Base-by-base conservation (phyloP, 164 flowering plant species). In the Dillenia suffruticosa region DNA sequence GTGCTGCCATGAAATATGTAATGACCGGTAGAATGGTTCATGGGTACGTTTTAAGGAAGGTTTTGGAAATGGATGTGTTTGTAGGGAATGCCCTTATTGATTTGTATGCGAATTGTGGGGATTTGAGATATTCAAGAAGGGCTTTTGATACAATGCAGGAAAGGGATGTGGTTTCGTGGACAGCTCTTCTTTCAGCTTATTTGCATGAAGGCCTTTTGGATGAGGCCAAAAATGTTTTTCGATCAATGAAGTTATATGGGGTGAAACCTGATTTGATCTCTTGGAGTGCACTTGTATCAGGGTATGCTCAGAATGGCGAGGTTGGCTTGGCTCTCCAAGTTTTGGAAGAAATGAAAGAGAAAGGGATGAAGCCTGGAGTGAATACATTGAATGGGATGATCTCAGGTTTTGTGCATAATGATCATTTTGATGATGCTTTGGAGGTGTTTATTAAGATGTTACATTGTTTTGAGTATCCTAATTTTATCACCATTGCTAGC, bases 111-210 rank as follows among this genome's bases (percentile, higher is more conserved):
- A 79, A 72, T 55, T 81, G 80, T 62, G 78, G 77, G 56, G 63
- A 72, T 59, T 68, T 75, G 70, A 43, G 59, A 12, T 62, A 49
- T 50, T 68, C 82, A 7, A 65, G 65, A 16, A 59, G 57, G 48
- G 79, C 73, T 56, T 81, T 83, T 65, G 72, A 79, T 58, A 43
- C 46, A 19, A 74, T 79, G 83, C 61, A 19, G n/a, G 68, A 63
- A 5, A 69, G 71, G 62, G 85, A 79, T 73, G 85, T 79, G 8
- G 83, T 81, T 49, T 72, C 84, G 12, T 81, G 84, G 88, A 81
- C 83, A 32, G 68, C 79, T 19, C 74, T 83, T 24, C 51, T 81
- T 60, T 61, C 76, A 2, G 76, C 77, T 16, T 79, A 68, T 62
- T 63, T 77, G 70, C 65, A 74, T 51, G 69, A 48, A 12, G 81